Evolutionary conservation across 176 grass and related monocot species (phyloP).

Genomic region (Dactylis glomerata): DNA sequence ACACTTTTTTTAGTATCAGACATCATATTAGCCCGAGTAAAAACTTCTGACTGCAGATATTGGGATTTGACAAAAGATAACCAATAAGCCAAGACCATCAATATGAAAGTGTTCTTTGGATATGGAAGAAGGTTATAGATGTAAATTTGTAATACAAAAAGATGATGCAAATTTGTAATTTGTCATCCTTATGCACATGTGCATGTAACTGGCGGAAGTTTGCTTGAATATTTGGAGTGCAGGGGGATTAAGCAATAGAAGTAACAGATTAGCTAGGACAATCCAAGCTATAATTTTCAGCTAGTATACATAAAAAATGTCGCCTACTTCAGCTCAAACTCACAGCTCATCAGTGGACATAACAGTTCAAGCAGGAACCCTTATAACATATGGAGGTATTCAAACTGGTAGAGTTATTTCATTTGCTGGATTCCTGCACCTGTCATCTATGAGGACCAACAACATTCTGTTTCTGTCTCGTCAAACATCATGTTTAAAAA

Average conservation of each 20-base stretch:
- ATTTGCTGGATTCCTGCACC: background rate
- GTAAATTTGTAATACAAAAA: background rate
- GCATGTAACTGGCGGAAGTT: background rate
- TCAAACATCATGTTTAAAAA: background rate
- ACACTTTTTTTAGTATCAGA: background rate
- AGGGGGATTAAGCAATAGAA: slow-evolving; percentile 3
- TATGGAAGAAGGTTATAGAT: background rate
- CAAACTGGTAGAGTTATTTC: background rate
- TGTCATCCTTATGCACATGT: background rate
- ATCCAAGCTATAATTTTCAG: background rate
- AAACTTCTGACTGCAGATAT: background rate
- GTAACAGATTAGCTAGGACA: slow-evolving; percentile 4
- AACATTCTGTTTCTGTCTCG: background rate
- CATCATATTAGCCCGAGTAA: background rate
- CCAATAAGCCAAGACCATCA: background rate
- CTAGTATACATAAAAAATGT: background rate
- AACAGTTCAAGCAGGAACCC: background rate
- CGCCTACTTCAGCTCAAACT: slow-evolving; percentile 6
- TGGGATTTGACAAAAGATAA: slow-evolving; percentile 6
- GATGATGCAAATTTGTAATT: background rate
- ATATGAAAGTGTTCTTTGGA: background rate
- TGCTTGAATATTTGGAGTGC: background rate
- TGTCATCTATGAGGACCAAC: background rate
- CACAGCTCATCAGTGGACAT: background rate
- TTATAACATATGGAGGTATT: background rate